phyloP scores from a whole-genome alignment of 2,329 filamentous ascomycete genomes.

The Hypoxylon sp. region DNA sequence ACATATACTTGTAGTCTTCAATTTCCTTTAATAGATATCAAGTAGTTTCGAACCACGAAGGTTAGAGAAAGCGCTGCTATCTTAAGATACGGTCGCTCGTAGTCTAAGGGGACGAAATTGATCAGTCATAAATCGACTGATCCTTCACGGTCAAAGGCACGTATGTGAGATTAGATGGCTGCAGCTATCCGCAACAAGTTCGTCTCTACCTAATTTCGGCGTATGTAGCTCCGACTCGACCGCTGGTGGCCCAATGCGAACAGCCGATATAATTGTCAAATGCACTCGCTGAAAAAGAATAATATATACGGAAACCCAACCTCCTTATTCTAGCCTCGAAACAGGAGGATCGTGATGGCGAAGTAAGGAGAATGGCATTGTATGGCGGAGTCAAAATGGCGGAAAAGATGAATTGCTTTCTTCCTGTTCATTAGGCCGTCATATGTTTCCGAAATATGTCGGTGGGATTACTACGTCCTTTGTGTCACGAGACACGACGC shows the following conservation, averaged over 20 bases:
- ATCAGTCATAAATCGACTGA: slow-evolving; percentile 7
- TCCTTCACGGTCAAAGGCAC: not conserved
- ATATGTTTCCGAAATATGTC: slow-evolving; percentile 35
- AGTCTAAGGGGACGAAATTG: not conserved
- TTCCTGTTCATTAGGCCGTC: slow-evolving; percentile 23
- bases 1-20: slow-evolving; percentile 1
- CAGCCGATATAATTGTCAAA: not conserved
- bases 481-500: slow-evolving; percentile 42
- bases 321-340: slow-evolving; percentile 9
- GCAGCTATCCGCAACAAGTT: slow-evolving; percentile 20
- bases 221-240: slow-evolving; percentile 14
- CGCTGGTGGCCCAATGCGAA: not conserved
- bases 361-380: slow-evolving; percentile 23
- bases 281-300: slow-evolving; percentile 10
- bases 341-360: slow-evolving; percentile 10
- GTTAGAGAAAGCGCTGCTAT: not conserved
- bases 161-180: slow-evolving; percentile 20
- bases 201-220: slow-evolving; percentile 1
- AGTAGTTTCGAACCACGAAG: slow-evolving; percentile 2
- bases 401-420: slow-evolving; percentile 29
- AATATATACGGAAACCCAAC: slow-evolving; percentile 5
- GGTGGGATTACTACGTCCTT: slow-evolving; percentile 34
- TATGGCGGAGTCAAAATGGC: slow-evolving; percentile 32
- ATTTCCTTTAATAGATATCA: slow-evolving; percentile 1
- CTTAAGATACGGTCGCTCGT: slow-evolving; percentile 1